Base-by-base conservation (phyloP, 768 basidiomycete genomes). In the Omphalotus guepiniiformis region DNA sequence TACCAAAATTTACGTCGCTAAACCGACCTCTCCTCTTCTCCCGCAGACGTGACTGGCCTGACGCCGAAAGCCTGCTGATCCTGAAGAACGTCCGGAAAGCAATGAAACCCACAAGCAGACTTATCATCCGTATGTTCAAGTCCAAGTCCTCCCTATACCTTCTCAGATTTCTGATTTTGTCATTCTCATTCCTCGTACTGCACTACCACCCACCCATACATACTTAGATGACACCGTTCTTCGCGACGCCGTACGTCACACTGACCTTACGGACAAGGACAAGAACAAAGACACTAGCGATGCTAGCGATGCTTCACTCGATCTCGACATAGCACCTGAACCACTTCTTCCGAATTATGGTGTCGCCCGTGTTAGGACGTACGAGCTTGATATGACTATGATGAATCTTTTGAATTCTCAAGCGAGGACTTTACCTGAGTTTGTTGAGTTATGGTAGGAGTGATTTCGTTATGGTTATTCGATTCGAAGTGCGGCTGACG, bases 301-400 rank as follows among this genome's bases (percentile, higher is more conserved):
- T 29, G 22, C 37, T 0, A n/a, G n/a, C n/a, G n/a, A n/a, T n/a
- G n/a, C n/a, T n/a, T n/a, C n/a, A n/a, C n/a, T n/a, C n/a, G 36
- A 46, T 11, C 52, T 30, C 7, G 30, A 43, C 29, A 39, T 52
- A 61, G 42, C 29, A 36, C 75, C 74, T 0, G 66, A 69, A 43
- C 76, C 74, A 0, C 58, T 79, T 40, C 62, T 78, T 2, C 66
- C 76, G 4, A 77, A 76, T 55, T 76, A 69, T 42, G 75, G 74
- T 15, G 62, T 67, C 6, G 75, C 71, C 1, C 62, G 60, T 34
- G 57, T 69, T 28, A 58, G 68, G 4, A 60, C 61, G 23, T 76
- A 77, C 50, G 58, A 71, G 26, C 68, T 69, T 39, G 77, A 79
- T 47, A 39, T 78, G 34, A 68, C 65, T 42, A 75, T 78, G 75